Conservation (phyloP, 2,329 filamentous ascomycete genomes). For the Colletotrichum sp. region DNA sequence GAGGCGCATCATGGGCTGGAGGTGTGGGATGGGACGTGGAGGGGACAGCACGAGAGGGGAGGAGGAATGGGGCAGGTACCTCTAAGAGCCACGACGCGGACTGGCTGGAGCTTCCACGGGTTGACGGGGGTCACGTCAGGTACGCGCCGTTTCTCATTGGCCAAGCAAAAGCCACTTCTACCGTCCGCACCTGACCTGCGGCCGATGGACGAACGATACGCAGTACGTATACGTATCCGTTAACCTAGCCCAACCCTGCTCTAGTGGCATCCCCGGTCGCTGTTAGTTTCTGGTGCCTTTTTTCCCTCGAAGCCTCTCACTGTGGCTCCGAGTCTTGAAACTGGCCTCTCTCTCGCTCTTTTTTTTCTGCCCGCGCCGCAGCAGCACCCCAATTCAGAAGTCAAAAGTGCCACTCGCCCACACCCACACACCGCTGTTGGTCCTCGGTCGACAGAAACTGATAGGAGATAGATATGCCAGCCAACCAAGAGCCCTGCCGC, state of each 20-base stretch:
- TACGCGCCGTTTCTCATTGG: constrained; percentile 6
- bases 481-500: background rate
- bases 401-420: background rate
- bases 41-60: background rate
- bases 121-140: background rate
- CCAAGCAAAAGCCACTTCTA: background rate
- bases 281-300: constrained; percentile 13
- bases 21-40: background rate
- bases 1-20: background rate
- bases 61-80: background rate
- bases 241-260: background rate
- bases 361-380: background rate
- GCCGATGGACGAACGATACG: constrained; percentile 6
- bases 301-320: background rate
- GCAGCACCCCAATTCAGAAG: background rate
- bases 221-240: background rate
- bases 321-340: background rate
- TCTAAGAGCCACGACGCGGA: background rate
- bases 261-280: background rate
- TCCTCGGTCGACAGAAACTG: background rate
- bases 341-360: background rate
- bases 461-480: constrained; percentile 5
- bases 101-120: background rate
- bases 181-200: constrained; percentile 12
- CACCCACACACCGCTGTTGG: constrained; percentile 10